Evolutionary conservation across 805 yeast species (phyloP), one percentile per base, ranked within the genome.

Genomic region (Candida stauntonica): DNA sequence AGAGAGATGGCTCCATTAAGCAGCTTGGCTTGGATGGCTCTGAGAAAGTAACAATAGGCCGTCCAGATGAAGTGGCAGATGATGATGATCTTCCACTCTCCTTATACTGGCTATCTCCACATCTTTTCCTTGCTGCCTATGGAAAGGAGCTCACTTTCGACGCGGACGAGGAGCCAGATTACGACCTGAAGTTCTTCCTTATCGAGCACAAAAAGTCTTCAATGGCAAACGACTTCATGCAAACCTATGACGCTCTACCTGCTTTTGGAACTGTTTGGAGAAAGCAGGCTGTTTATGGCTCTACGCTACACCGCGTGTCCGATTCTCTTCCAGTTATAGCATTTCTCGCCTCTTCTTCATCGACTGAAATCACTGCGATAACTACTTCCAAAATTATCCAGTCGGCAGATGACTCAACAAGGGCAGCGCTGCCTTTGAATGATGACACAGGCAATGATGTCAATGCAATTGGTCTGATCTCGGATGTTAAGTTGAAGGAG

Each of bases 401-500:
- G 21, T 79, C 79, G 7, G 58, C 72, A 3, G 83, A 82, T 48
- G 96, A 88, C 52, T 66, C 79, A 4, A 77, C 76, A 50, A 69
- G 84, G 35, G 95, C 95, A 0, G 71, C 77, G 18, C 64, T 86
- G 45, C 95, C 96, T 2, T 64, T 86, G 48, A 76, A 75, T 52
- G 80, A 76, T 7, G 79, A 68, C 3, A 64, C 80, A 1, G 80
- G 73, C 32, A 80, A 73, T 35, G 95, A 86, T 50, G 73, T 83
- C 12, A 72, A 82, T 7, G 79, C 91, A 0, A 63, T 84, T 17
- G 96, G 96, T 5, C 47, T 84, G 9, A 77, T 76, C 1, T 33
- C 86, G 5, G 95, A 86, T 54, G 50, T 79, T 12, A 63, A 70
- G 9, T 63, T 75, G 3, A 57, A 58, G 0, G 67, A 64, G 1